Base-by-base conservation (phyloP, 345 rosid species). In the Aurinia saxatilis region DNA sequence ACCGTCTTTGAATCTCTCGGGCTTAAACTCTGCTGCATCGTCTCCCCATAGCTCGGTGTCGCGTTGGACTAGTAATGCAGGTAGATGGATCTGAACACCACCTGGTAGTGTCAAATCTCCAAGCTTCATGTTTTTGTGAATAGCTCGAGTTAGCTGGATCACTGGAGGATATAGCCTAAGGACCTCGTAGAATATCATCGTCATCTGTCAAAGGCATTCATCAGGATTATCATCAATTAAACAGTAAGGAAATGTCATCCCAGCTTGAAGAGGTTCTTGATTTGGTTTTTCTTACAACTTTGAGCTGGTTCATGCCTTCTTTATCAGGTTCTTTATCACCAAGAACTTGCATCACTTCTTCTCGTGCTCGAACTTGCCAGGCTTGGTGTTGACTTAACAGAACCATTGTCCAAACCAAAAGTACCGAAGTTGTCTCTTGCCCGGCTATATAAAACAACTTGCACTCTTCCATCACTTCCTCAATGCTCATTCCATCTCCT, bases 381-480 rank as follows among this genome's bases (percentile, higher is more conserved):
- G 80, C 47, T 30, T 63, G 68, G 31, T 83, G 68, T 39, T 60
- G 15, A 48, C 81, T 70, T 60, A 83, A 50, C 34, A 87, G 37
- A 44, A 83, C 49, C 75, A 79, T 53, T 5, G 86, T 74, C 96
- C 90, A 87, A 7, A 70, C 75, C 16, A 85, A 72, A 37, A 81
- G 51, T 27, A 35, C 54, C 4, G 89, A 56, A 5, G 87, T 81
- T 0, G 95, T 79, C 66, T 81, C 89, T 25, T 83, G 79, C 12
- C 90, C 91, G 0, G 84, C 79, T 6, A 88, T 60, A 57, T 80
- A 85, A 60, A 85, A 88, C 29, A 81, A n/a, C 63, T 74, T 87
- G 68, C 87, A 85, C 48, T 87, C 87, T 10, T 84, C 79, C 7
- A 83, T 64, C 18, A 87, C 75, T 3, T 85, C 91, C 3, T 77